Evolutionary conservation across 2,329 filamentous ascomycete genomes (phyloP), one percentile per base, ranked within the genome.

Genomic region (Metarhizium album): DNA sequence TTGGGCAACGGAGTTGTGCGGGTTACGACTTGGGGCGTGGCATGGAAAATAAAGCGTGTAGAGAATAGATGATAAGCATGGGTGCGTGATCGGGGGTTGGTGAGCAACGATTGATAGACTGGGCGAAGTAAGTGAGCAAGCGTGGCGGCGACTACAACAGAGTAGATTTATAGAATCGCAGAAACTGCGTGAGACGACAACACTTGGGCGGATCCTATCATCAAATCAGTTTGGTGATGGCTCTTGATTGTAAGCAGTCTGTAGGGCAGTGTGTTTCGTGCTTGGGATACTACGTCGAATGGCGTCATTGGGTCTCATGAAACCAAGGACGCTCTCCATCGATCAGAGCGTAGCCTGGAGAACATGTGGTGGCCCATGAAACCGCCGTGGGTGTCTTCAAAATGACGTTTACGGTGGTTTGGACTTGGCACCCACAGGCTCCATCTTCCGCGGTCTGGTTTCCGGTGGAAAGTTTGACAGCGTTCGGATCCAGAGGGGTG

Each of bases 41-140:
- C 48, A 50, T 51, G 48, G 51, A 42, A 45, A 24, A 49, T 37
- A 18, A 29, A 35, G 38, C 16, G 46, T 47, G 16, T 49, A 47
- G 46, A 47, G 46, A 51, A 8, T 53, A 47, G 48, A 48, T 42
- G 52, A 51, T 40, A 46, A 42, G 31, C n/a, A 24, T 37, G 5
- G 27, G 11, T 9, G 20, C 9, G 20, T 24, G 23, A 45, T 16
- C 22, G 20, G 35, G 37, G 23, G 42, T 45, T 38, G 24, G 42
- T 18, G 11, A 45, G 45, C 27, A n/a, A 42, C 45, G 42, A 43
- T 18, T 40, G 53, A 52, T 46, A 47, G 48, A 49, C 37, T 20
- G 20, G 7, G 23, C 11, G 33, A 42, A 18, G 14, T 24, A 8
- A 24, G 3, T 14, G 20, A 11, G n/a, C n/a, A n/a, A n/a, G 22